Base-by-base conservation (phyloP, 108 stramenopile genomes). In the Tribonema minus region DNA sequence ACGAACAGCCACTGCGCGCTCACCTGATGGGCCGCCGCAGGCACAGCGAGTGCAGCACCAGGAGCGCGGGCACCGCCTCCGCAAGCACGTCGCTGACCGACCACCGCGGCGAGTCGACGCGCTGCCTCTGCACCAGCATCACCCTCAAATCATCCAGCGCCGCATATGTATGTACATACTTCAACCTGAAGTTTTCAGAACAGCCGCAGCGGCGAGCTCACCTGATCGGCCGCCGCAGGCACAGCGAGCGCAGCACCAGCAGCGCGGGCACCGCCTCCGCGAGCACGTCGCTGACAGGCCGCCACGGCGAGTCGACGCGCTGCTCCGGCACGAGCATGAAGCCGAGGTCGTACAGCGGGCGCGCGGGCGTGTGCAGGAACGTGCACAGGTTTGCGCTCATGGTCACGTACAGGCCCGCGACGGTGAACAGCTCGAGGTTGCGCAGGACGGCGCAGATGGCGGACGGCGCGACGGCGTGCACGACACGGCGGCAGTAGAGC, bases 311-410 rank as follows among this genome's bases (percentile, higher is more conserved):
- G 70, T 71, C 34, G 60, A 71, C n/a, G 1, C 28, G 20, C 70
- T 71, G 70, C 70, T 71, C 70, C 34, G 70, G 70, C 28, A 71
- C 35, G 15, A 71, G 37, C 12, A 71, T 54, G 60, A 71, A 71
- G 70, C 70, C 70, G 59, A 71, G 58, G 37, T 71, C 70, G 70
- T 41, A 71, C 3, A 71, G 60, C 2, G 60, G 59, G 31, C 37
- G 39, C 31, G 32, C 70, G 34, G 70, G 70, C 15, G 58, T 59
- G 70, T 71, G 70, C 36, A 71, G 39, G 70, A 58, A 71, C 1
- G 60, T 61, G 36, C 58, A 54, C 29, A 71, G 60, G 37, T 71
- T 71, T 3, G 60, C 70, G 39, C 39, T 61, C 59, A 71, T n/a
- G n/a, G n/a, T n/a, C n/a, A n/a, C n/a, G n/a, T n/a, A n/a, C n/a